These are phyloP conservation scores for Discostella pseudostelligera DNA, from an alignment of 108 stramenopile species.

Conservation along the genomic window DNA sequence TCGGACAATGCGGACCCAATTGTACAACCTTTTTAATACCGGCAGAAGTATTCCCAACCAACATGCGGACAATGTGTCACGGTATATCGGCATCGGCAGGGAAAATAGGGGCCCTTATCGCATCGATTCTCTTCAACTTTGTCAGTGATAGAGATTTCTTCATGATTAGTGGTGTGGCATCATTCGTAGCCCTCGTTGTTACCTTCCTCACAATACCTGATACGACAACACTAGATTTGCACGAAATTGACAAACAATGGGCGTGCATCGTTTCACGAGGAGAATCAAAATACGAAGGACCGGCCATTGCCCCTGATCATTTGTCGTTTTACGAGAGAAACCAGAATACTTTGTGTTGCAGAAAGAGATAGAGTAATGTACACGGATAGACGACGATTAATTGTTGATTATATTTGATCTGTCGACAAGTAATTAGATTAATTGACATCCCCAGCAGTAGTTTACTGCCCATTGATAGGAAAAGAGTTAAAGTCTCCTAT, in stretches of 20 bases:
- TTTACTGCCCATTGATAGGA: no score
- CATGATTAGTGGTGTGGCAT: constrained; percentile 54
- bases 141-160: constrained; percentile 60
- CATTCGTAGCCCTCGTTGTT: constrained; percentile 51
- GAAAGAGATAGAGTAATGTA: neutral
- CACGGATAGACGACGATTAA: no score
- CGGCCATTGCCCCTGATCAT: constrained; percentile 56
- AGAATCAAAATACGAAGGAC: constrained; percentile 51
- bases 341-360: constrained; percentile 24
- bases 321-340: constrained; percentile 59
- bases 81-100: constrained; percentile 73
- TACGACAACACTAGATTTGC: constrained; percentile 54
- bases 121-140: constrained; percentile 65
- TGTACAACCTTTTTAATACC: constrained; percentile 73
- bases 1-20: constrained; percentile 78
- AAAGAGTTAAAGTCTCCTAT: constrained; percentile 58
- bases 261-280: constrained; percentile 40
- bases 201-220: constrained; percentile 71
- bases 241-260: constrained; percentile 71
- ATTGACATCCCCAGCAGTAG: no score
- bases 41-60: constrained; percentile 61
- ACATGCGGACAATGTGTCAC: constrained; percentile 68
- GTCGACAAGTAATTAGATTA: no score
- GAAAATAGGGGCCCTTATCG: constrained; percentile 72
- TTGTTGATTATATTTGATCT: no score